Conservation (phyloP, 495 filamentous ascomycete genomes). For the Penicillium simplicissimum region DNA sequence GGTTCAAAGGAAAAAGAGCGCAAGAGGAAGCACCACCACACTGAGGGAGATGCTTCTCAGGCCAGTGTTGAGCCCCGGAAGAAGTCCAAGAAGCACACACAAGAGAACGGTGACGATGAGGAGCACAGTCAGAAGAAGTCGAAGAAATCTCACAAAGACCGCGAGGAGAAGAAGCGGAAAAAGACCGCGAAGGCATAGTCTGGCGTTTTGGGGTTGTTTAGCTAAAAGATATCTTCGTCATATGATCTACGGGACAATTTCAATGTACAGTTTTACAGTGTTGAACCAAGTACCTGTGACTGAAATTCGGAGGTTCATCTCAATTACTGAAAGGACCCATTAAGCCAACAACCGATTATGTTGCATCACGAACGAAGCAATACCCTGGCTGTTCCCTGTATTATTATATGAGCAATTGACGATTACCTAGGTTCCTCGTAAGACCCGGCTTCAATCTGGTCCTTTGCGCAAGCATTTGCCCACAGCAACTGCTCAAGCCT, state of each 20-base stretch:
- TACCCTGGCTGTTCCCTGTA: no score
- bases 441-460: neutral
- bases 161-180: conserved; percentile 48
- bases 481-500: neutral
- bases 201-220: conserved; percentile 24
- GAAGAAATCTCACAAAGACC: conserved; percentile 45
- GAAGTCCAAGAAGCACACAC: conserved; percentile 47
- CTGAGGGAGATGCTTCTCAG: conserved; percentile 38
- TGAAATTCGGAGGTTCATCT: neutral
- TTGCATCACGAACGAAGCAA: no score
- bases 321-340: neutral
- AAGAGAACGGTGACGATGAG: conserved; percentile 21
- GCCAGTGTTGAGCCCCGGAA: conserved; percentile 34
- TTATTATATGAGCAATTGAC: no score
- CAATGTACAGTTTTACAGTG: conserved; percentile 24
- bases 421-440: no score
- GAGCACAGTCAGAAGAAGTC: conserved; percentile 33
- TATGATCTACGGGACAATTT: conserved; percentile 20
- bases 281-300: neutral
- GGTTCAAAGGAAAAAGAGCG: conserved; percentile 34
- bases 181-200: conserved; percentile 42
- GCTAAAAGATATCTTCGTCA: conserved; percentile 28
- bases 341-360: no score
- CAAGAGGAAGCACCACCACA: conserved; percentile 45
- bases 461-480: neutral